phyloP scores from a whole-genome alignment of 2,329 filamentous ascomycete species.

The Neocucurbitaria cava region DNA sequence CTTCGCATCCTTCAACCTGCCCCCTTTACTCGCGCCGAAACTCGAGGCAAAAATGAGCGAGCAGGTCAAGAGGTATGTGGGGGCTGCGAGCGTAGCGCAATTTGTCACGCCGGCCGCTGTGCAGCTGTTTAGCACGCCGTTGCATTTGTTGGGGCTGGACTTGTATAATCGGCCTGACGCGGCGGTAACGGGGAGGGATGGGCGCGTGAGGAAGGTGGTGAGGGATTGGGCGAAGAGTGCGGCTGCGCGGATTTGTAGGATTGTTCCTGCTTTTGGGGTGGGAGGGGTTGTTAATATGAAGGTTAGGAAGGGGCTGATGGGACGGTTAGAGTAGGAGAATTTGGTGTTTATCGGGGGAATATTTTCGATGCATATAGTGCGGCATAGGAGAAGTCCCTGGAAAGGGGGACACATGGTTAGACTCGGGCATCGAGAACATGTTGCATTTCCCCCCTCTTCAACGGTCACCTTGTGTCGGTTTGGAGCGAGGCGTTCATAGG shows the following conservation, averaged over 20 bases:
- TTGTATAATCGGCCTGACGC: constrained; percentile 71
- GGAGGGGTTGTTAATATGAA: constrained; percentile 85
- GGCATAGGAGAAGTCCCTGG: too few relatives aligned
- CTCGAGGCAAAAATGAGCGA: constrained; percentile 56
- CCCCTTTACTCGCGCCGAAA: constrained; percentile 75
- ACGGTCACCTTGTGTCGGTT: too few relatives aligned
- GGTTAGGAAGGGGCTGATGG: constrained; percentile 72
- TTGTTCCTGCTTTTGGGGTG: constrained; percentile 87
- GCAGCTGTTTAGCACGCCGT: constrained; percentile 80
- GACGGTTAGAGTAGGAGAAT: constrained; percentile 33
- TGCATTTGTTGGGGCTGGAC: constrained; percentile 86
- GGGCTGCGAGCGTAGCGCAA: constrained; percentile 66
- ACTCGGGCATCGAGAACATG: too few relatives aligned
- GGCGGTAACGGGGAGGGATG: constrained; percentile 61
- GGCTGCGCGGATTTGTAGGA: constrained; percentile 78
- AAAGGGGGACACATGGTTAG: too few relatives aligned
- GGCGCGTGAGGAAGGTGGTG: constrained; percentile 70
- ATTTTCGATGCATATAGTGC: too few relatives aligned
- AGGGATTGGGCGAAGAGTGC: constrained; percentile 79
- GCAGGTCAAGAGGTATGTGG: constrained; percentile 61
- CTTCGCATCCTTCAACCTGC: constrained; percentile 91
- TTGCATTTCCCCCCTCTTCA: too few relatives aligned
- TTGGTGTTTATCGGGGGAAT: too few relatives aligned
- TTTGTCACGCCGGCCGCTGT: constrained; percentile 80
- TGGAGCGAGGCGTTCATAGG: too few relatives aligned